Evolutionary conservation across 306 rosid species (phyloP), one percentile per base, ranked within the genome.

Genomic region (Begonia peltatifolia): DNA sequence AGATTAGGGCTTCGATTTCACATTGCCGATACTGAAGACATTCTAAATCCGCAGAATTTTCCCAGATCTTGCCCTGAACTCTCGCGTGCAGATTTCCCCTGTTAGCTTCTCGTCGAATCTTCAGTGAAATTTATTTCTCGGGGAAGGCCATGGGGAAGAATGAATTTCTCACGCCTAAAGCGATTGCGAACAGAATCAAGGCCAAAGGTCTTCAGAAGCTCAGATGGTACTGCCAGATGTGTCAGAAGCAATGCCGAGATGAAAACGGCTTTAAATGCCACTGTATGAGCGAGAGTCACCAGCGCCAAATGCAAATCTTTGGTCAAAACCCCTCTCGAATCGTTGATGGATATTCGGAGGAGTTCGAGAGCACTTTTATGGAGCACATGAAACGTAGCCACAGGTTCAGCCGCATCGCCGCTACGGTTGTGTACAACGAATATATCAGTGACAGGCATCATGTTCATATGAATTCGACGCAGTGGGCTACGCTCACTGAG

Each of bases 191-290:
- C 47, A 66, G 95, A 46, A 84, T 84, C 67, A 89, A 88, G 64
- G 95, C 97, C 14, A 89, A 84, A 52, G 97, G 97, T 13, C 73
- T 89, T 35, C 95, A 89, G 87, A 89, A 89, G 76, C 93, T 89
- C 16, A 73, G 95, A 10, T 89, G 93, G 93, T 89, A 89, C 66
- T 89, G 97, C 74, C 97, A 89, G 76, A 89, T 88, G 96, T 88
- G 96, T 58, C 95, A 88, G 70, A 88, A 88, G 80, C 95, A 84
- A 62, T 88, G 97, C 60, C 82, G 93, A 12, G 97, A 88, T 46
- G 95, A 84, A 64, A 88, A 88, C 68, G 97, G 97, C 38, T 88
- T 84, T 58, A 88, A 88, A 68, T 88, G 95, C 58, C 97, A 88
- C 63, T 88, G 92, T 47, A 81, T 88, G 95, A 79, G 95, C 68